Evolutionary conservation across 2,329 filamentous ascomycete species (phyloP), one percentile per base, ranked within the genome.

Genomic region (Whalleya microplaca): DNA sequence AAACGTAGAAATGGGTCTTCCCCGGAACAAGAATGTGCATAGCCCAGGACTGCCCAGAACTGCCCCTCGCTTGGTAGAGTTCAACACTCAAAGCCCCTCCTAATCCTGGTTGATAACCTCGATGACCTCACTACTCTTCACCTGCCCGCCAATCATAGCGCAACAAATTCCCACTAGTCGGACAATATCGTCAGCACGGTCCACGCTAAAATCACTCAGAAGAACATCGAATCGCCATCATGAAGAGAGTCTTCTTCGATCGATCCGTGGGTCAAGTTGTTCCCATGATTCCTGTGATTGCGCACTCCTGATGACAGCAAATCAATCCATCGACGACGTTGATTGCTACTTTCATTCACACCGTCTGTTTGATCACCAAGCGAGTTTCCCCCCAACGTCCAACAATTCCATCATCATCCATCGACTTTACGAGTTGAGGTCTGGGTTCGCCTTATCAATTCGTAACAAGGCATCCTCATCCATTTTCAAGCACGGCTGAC

Each of bases 91-190:
- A 51, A 42, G 49, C 55, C 59, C 57, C 57, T 58, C 55, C 40
- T 52, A 37, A 60, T 60, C 57, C 60, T 40, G 8, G 60, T 49
- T 52, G 29, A 48, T 60, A 57, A 60, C 47, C 57, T 51, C 54
- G 43, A 51, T 62, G 60, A 62, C 50, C 32, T 62, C 60, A 62
- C 58, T 48, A 29, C 32, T 41, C 52, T 20, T 55, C 47, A 48
- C 40, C 44, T 37, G n/a, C 44, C 55, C 43, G 45, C 58, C 54
- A 47, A 52, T 41, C 32, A 37, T 29, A 19, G 21, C 3, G 19
- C 32, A 29, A 12, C 50, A 20, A 37, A 37, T 37, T 43, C 49
- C 42, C 27, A 53, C 14, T 19, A 21, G 41, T 37, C 48, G 49
- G 16, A 45, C 53, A 59, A 20, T 42, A 50, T 41, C 52, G 7